Conservation (phyloP, 768 basidiomycete genomes). For the Wakefieldia striispora region DNA sequence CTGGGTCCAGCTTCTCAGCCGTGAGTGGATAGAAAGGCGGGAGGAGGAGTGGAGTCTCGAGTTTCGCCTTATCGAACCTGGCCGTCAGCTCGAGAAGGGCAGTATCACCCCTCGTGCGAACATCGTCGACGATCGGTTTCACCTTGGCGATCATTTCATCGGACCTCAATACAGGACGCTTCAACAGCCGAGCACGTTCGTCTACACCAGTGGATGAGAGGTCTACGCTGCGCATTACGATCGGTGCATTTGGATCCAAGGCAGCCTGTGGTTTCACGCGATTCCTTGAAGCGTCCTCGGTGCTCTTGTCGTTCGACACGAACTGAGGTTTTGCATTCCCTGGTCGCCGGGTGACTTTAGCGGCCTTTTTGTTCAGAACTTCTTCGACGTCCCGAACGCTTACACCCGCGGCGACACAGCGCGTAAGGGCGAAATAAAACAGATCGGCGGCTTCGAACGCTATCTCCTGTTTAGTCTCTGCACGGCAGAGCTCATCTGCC, state of each 20-base stretch:
- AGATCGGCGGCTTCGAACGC: constrained; percentile 96
- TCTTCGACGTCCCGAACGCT: constrained; percentile 78
- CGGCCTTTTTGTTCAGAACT: constrained; percentile 81
- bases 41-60: constrained; percentile 66
- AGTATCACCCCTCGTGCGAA: constrained; percentile 78
- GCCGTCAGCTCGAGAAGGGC: constrained; percentile 87
- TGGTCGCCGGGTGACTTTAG: constrained; percentile 79
- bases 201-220: constrained; percentile 46
- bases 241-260: constrained; percentile 42
- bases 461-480: constrained; percentile 73
- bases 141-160: constrained; percentile 72
- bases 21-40: constrained; percentile 62
- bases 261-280: constrained; percentile 20
- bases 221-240: constrained; percentile 76
- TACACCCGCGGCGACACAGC: constrained; percentile 83
- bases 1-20: constrained; percentile 55
- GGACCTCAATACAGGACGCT: constrained; percentile 83
- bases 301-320: constrained; percentile 27
- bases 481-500: constrained; percentile 92
- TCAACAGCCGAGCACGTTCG: constrained; percentile 69
- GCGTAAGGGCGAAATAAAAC: constrained; percentile 86
- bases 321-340: constrained; percentile 94
- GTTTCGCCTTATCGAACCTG: constrained; percentile 85
- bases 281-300: constrained; percentile 29
- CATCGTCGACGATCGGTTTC: constrained; percentile 88